A percentile compares a stretch with the other conserved stretches of the same genome.
Evolutionary conservation across 129 eudicot genomes (phyloP).

Genomic region (Centaurea solstitialis): DNA sequence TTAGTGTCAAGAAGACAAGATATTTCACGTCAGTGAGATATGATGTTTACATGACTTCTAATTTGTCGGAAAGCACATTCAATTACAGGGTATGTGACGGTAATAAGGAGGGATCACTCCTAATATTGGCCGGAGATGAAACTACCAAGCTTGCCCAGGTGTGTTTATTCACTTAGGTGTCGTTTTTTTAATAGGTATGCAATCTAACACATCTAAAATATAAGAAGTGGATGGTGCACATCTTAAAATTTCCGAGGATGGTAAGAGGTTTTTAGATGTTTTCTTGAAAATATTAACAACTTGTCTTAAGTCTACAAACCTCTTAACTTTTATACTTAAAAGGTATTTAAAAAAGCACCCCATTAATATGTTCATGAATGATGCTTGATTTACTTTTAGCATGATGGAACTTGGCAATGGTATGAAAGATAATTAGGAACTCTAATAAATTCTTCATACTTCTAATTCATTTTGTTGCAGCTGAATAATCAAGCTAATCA

Average conservation of each 20-base stretch:
- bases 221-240: no score
- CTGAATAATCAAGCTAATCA: constrained; percentile 32
- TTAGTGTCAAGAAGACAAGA: constrained; percentile 36
- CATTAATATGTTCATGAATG: background rate
- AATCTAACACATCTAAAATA: no score
- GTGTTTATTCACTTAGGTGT: background rate
- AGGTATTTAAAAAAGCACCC: no score
- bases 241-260: no score
- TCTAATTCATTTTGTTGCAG: constrained; percentile 12
- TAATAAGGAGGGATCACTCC: constrained; percentile 30
- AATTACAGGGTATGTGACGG: constrained; percentile 41
- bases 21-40: constrained; percentile 26
- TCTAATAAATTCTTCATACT: background rate
- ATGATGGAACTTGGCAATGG: background rate
- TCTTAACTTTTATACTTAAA: no score
- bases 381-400: background rate
- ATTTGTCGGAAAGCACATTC: constrained; percentile 40
- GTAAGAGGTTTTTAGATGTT: no score
- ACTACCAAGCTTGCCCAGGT: constrained; percentile 36
- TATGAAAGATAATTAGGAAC: background rate
- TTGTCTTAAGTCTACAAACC: no score
- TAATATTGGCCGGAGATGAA: constrained; percentile 34
- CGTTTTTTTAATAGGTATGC: no score
- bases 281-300: no score
- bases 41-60: constrained; percentile 38